A percentile compares a stretch with the other conserved stretches of the same genome.
These are phyloP conservation scores for Calonectria pteridis DNA, from an alignment of 2,329 filamentous ascomycete species.

Conservation along the genomic window DNA sequence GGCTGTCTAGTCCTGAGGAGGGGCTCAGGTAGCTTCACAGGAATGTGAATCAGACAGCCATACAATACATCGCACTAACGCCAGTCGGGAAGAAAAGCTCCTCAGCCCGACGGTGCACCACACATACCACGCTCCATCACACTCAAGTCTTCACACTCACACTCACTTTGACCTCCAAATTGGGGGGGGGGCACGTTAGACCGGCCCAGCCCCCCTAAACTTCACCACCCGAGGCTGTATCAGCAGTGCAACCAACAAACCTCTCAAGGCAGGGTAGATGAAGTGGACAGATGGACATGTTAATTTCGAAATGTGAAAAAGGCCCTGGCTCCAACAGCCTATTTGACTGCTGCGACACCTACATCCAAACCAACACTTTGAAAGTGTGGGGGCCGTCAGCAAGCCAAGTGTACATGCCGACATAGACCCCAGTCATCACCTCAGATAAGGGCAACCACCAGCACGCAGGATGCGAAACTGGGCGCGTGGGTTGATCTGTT, in stretches of 20 bases:
- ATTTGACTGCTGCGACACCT: background rate
- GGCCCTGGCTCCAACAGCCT: background rate
- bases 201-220: background rate
- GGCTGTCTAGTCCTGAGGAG: background rate
- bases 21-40: constrained; percentile 1
- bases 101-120: background rate
- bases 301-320: background rate
- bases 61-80: background rate
- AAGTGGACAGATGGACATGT: background rate
- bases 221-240: background rate
- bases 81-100: background rate
- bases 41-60: background rate
- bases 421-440: constrained; percentile 2
- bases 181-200: background rate
- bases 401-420: background rate
- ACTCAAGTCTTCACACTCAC: background rate
- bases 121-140: background rate
- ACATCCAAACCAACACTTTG: background rate
- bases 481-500: background rate
- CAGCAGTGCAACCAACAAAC: background rate
- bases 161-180: background rate
- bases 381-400: constrained; percentile 9
- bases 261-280: background rate
- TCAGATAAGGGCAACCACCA: constrained; percentile 1
- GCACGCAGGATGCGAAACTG: background rate